Conservation (phyloP, 306 rosid species). For the Corylus heterophylla region DNA sequence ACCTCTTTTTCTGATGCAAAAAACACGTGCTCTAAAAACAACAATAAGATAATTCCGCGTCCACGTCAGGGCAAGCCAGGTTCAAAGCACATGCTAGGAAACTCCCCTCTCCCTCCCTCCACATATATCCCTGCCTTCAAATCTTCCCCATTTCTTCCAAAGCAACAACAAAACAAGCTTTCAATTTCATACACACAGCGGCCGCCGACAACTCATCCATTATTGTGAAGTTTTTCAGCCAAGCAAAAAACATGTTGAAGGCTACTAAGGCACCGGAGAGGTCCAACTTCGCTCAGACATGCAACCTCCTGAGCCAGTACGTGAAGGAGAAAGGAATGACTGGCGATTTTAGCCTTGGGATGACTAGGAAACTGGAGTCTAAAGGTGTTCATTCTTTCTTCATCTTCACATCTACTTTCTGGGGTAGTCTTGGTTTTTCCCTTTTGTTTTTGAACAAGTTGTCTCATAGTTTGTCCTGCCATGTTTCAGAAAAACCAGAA, state of each 20-base stretch:
- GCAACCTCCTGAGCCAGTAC: slow-evolving; percentile 61
- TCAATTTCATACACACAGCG: too few relatives aligned
- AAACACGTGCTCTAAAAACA: slow-evolving; percentile 64
- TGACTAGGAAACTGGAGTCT: slow-evolving; percentile 40
- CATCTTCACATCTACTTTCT: neutral
- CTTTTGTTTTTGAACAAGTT: neutral
- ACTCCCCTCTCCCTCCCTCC: neutral
- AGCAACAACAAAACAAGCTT: too few relatives aligned
- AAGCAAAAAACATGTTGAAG: slow-evolving; percentile 32
- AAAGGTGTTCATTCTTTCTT: slow-evolving; percentile 35
- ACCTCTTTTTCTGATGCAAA: neutral
- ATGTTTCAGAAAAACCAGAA: slow-evolving; percentile 21
- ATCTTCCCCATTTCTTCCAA: neutral
- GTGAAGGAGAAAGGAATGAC: slow-evolving; percentile 75
- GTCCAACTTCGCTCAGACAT: slow-evolving; percentile 69
- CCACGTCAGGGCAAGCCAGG: slow-evolving; percentile 5
- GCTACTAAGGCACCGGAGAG: slow-evolving; percentile 54
- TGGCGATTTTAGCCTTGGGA: slow-evolving; percentile 31
- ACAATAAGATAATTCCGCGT: neutral
- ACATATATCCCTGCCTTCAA: slow-evolving; percentile 20
- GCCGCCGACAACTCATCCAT: too few relatives aligned
- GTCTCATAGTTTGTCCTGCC: neutral
- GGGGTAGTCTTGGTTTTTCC: neutral
- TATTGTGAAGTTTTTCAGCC: neutral
- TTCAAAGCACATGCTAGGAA: slow-evolving; percentile 38